phyloP scores from a whole-genome alignment of 2,329 filamentous ascomycete species.

The Pyrenophora seminiperda region DNA sequence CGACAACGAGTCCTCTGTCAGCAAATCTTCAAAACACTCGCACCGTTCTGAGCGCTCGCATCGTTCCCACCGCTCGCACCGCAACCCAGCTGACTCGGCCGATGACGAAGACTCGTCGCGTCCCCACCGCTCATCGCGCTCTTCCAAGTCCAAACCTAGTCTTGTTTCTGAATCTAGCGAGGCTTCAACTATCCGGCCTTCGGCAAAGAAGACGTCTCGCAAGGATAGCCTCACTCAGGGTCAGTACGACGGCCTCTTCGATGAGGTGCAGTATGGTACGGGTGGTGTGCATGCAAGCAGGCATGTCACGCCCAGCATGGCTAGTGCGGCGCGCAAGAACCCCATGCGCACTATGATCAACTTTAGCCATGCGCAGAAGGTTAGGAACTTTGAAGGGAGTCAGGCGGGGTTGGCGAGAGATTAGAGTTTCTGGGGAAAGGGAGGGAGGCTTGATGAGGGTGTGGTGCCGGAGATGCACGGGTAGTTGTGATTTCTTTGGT shows the following conservation, averaged over 20 bases:
- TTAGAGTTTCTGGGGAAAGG: background rate
- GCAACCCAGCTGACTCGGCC: constrained; percentile 27
- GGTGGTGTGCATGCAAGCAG: constrained; percentile 39
- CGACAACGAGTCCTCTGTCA: constrained; percentile 28
- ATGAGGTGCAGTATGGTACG: constrained; percentile 35
- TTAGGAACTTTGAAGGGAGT: constrained; percentile 35
- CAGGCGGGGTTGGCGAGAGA: constrained; percentile 2
- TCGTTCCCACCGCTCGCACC: constrained; percentile 31
- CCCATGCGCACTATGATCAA: constrained; percentile 46
- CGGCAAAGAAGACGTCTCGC: constrained; percentile 24
- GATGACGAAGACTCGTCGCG: constrained; percentile 24
- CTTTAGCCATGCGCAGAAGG: constrained; percentile 40
- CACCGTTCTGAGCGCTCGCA: constrained; percentile 29
- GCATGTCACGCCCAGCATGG: constrained; percentile 46
- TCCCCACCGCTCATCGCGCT: constrained; percentile 25
- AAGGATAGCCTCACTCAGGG: constrained; percentile 42
- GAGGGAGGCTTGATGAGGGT: background rate
- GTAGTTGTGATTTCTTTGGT: background rate
- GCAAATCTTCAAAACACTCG: constrained; percentile 34
- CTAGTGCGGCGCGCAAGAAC: constrained; percentile 39
- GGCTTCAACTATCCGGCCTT: constrained; percentile 41
- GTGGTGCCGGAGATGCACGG: background rate
- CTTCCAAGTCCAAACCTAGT: constrained; percentile 16
- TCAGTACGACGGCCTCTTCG: constrained; percentile 38
- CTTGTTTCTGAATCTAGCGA: constrained; percentile 44